Conservation (phyloP, 495 filamentous ascomycete genomes). For the Penicillium nucicola region DNA sequence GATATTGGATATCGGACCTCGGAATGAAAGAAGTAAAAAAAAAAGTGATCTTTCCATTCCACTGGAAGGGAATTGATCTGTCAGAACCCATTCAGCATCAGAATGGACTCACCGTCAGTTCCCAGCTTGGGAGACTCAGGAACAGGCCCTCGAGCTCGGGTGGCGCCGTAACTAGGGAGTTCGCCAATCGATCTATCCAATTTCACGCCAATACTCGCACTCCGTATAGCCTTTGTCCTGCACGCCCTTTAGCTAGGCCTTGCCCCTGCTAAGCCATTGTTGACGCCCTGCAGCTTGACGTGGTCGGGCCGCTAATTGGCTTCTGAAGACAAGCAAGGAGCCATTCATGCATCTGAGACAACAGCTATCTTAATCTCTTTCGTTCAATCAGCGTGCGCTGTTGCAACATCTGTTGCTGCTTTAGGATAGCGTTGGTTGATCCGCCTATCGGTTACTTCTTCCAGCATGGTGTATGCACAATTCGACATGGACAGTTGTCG, state of each 20-base stretch:
- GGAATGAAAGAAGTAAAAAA: no score
- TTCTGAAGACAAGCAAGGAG: constrained; percentile 2
- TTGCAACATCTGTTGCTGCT: background rate
- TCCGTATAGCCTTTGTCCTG: background rate
- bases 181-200: constrained; percentile 4
- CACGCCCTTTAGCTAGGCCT: constrained; percentile 2
- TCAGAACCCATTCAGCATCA: background rate
- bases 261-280: background rate
- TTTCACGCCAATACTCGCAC: background rate
- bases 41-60: no score
- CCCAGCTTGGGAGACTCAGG: background rate
- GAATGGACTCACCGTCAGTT: constrained; percentile 1
- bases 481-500: background rate
- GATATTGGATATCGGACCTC: no score
- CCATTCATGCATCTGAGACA: constrained; percentile 7
- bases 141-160: background rate
- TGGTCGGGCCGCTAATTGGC: constrained; percentile 9
- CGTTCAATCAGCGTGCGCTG: constrained; percentile 2
- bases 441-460: constrained; percentile 1
- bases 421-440: background rate
- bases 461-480: background rate
- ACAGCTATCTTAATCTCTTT: constrained; percentile 8
- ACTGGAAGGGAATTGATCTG: constrained; percentile 8
- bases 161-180: background rate
- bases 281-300: constrained; percentile 1